Base-by-base conservation (phyloP, 164 flowering plant species). In the Vitis rupestris region DNA sequence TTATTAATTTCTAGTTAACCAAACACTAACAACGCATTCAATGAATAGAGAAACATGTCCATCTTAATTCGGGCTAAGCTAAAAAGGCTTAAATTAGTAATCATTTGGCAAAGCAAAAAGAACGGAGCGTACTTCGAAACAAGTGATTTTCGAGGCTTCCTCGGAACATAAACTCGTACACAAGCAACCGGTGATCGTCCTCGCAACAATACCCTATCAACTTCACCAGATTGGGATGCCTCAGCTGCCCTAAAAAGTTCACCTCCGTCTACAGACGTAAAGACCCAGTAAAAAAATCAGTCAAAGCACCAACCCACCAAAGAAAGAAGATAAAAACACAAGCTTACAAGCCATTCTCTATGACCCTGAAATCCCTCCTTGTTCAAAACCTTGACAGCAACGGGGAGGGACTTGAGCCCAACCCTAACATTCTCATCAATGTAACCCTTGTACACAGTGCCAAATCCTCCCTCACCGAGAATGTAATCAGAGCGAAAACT, bases 341-440 rank as follows among this genome's bases (percentile, higher is more conserved):
- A 37, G 44, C 44, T 37, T 75, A 94, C 98, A 63, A 90, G 97
- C 98, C 98, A 96, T 75, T 96, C 98, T 15, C 98, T 84, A 74
- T 95, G 98, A 8, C 99, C 99, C 75, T 95, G 99, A 74, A 90
- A 97, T 14, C 99, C 99, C 69, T 96, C 98, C 78, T 89, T 96
- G 79, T 96, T 93, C 52, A 96, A 92, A 58, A 96, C 99, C 81
- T 96, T 96, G 55, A 96, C 98, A 59, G 99, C 98, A 52, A 96
- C 99, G 7, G 97, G 97, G 8, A 93, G 87, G 61, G 98, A 90
- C 76, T 91, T 93, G 65, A 93, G 91, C 15, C 99, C 99, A 76
- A 90, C 98, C 66, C 98, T 80, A 9, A 90, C 94, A 83, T 96
- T 96, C 85, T 93, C 98, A 58, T 96, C 99, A 65, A 96, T 92